Evolutionary conservation across 2,329 filamentous ascomycete genomes (phyloP), one percentile per base, ranked within the genome.

Genomic region (Penicillium decumbens): DNA sequence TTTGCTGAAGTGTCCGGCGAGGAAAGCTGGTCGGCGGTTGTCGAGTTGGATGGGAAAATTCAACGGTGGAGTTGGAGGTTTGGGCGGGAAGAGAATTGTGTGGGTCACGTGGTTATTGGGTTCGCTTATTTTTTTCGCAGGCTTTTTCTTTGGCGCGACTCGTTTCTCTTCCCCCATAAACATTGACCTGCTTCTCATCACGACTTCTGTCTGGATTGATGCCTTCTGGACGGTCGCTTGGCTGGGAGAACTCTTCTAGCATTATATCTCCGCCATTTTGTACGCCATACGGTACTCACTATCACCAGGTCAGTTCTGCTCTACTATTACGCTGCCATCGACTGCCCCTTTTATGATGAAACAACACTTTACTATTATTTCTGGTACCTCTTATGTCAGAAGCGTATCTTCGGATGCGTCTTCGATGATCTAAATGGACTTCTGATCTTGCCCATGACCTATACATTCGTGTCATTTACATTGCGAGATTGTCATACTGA

Each of bases 311-410:
- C 46, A 63, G 65, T 65, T 44, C 37, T 35, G 30, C 72, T 73
- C 62, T 63, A 49, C 54, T 38, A 73, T 60, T 43, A 51, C 27
- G 47, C 48, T 51, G 9, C 46, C 39, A 37, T 47, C 15, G 45
- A 37, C 30, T 30, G 49, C 45, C 49, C 37, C 33, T 55, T 56
- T 59, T 33, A 50, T 49, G 56, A 80, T 89, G 88, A 92, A 91
- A 88, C 92, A 80, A 83, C 77, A 78, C 75, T 77, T 61, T 61
- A 64, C 47, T 70, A 73, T 73, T 74, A 23, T 77, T 91, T 95
- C 88, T 95, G 89, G 89, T 90, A 95, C 89, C 90, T 95, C 90
- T 95, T 93, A 89, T 89, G 82, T 88, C 85, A 93, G 83, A 78
- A 79, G 66, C 65, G 61, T 59, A 59, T 65, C 56, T 63, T 57